Percentiles rank a stretch among this genome's conserved stretches.
These are phyloP conservation scores for Pichia manshurica DNA, from an alignment of 805 yeast species.

Conservation along the genomic window DNA sequence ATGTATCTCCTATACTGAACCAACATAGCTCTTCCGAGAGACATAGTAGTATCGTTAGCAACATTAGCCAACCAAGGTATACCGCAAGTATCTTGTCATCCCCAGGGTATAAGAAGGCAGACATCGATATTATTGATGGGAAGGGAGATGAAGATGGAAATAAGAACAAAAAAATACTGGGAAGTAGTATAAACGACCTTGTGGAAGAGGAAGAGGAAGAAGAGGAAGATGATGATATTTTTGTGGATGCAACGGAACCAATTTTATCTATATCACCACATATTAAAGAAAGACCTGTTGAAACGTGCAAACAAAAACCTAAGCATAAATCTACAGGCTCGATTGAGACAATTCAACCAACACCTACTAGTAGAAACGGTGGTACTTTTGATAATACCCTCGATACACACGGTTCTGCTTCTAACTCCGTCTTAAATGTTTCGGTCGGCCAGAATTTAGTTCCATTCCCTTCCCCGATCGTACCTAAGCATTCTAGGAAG, in stretches of 20 bases:
- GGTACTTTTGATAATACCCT: neutral
- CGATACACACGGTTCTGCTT: neutral
- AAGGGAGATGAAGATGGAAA: conserved; percentile 1
- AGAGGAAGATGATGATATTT: conserved; percentile 15
- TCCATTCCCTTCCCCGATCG: conserved; percentile 8
- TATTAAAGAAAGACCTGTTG: neutral
- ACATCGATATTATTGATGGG: conserved; percentile 8
- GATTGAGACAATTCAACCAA: conserved; percentile 2
- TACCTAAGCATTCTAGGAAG: neutral
- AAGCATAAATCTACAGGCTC: neutral
- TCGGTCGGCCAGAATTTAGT: neutral
- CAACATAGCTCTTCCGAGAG: neutral
- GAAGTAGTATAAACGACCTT: neutral
- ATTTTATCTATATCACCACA: conserved; percentile 14
- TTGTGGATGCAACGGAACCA: conserved; percentile 26
- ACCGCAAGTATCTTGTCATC: neutral
- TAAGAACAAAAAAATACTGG: neutral
- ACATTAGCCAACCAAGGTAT: neutral
- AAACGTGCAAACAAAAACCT: neutral
- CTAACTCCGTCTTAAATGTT: too few species aligned
- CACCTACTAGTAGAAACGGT: conserved; percentile 1
- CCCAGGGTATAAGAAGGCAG: neutral
- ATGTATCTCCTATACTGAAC: neutral
- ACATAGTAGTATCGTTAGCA: conserved; percentile 3
- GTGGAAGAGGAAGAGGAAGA: neutral